These are phyloP conservation scores for Aethionema arabicum DNA, from an alignment of 345 rosid genomes.

Conservation along the genomic window DNA sequence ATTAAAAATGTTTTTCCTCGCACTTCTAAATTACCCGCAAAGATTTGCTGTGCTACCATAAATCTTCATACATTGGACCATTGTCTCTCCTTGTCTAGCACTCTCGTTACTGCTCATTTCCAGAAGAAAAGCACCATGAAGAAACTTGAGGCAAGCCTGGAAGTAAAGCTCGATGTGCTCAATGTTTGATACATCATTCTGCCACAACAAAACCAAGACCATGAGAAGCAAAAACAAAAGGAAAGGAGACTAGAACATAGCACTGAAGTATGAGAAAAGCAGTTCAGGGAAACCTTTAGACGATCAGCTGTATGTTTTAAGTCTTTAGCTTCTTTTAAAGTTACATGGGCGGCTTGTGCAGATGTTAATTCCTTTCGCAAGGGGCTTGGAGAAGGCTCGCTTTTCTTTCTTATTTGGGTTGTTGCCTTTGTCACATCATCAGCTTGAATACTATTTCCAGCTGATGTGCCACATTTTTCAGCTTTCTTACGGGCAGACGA, in stretches of 20 bases:
- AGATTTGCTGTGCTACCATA: conserved; percentile 89
- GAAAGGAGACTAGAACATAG: conserved; percentile 14
- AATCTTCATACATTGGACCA: conserved; percentile 56
- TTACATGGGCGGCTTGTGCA: conserved; percentile 63
- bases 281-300: conserved; percentile 56
- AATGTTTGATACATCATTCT: conserved; percentile 57
- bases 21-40: conserved; percentile 71
- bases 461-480: conserved; percentile 33
- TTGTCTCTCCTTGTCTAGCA: conserved; percentile 69
- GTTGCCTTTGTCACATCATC: conserved; percentile 36
- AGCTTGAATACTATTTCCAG: conserved; percentile 26
- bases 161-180: conserved; percentile 85
- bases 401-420: conserved; percentile 32
- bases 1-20: conserved; percentile 13
- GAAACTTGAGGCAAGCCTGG: conserved; percentile 95
- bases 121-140: conserved; percentile 71
- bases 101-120: conserved; percentile 67
- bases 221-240: conserved; percentile 15
- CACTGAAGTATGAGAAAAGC: conserved; percentile 21
- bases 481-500: conserved; percentile 31
- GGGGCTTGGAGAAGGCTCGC: conserved; percentile 42
- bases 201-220: conserved; percentile 36
- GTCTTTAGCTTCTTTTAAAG: conserved; percentile 88
- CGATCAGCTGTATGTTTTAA: conserved; percentile 97
- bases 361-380: conserved; percentile 35